These are phyloP conservation scores for Pythium folliculosum DNA, from an alignment of 352 stramenopile species.

Conservation along the genomic window DNA sequence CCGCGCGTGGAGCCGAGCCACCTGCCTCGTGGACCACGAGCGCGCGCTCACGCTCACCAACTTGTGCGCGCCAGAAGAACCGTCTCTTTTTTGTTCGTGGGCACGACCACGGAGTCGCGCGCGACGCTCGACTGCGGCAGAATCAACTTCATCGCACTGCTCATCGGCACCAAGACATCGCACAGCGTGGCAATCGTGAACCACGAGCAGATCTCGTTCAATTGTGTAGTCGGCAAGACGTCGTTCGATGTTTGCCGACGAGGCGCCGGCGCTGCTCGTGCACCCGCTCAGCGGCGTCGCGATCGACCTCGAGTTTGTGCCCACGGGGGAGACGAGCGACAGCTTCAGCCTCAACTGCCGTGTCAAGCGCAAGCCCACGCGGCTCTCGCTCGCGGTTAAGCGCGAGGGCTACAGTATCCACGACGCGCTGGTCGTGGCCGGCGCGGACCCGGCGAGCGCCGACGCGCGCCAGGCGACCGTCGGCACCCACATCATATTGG, in stretches of 20 bases:
- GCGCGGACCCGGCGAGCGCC: slow-evolving; percentile 37
- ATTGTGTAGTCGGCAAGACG: slow-evolving; percentile 92
- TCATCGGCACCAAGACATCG: slow-evolving; percentile 86
- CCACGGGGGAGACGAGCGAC: slow-evolving; percentile 90
- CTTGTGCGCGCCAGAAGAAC: slow-evolving; percentile 78
- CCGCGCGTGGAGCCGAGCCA: too few species aligned
- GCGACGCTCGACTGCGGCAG: slow-evolving; percentile 87
- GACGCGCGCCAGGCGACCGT: slow-evolving; percentile 39
- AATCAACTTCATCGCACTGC: slow-evolving; percentile 91
- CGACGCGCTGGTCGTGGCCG: slow-evolving; percentile 55
- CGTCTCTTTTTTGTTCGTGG: slow-evolving; percentile 94
- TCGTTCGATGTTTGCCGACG: slow-evolving; percentile 81
- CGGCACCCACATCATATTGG: slow-evolving; percentile 85
- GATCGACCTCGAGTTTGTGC: slow-evolving; percentile 91
- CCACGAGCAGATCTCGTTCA: slow-evolving; percentile 92
- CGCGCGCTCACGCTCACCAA: too few species aligned
- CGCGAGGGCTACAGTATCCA: slow-evolving; percentile 94
- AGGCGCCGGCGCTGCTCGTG: slow-evolving; percentile 76
- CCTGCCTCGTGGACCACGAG: too few species aligned
- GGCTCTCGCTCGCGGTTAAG: slow-evolving; percentile 93
- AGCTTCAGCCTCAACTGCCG: slow-evolving; percentile 93
- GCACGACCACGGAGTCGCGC: slow-evolving; percentile 89
- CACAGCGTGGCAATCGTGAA: slow-evolving; percentile 92
- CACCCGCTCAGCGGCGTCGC: slow-evolving; percentile 83
- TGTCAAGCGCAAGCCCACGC: slow-evolving; percentile 91